Evolutionary conservation across 768 basidiomycete species (phyloP).

Genomic region (Tubosaeta sp.): DNA sequence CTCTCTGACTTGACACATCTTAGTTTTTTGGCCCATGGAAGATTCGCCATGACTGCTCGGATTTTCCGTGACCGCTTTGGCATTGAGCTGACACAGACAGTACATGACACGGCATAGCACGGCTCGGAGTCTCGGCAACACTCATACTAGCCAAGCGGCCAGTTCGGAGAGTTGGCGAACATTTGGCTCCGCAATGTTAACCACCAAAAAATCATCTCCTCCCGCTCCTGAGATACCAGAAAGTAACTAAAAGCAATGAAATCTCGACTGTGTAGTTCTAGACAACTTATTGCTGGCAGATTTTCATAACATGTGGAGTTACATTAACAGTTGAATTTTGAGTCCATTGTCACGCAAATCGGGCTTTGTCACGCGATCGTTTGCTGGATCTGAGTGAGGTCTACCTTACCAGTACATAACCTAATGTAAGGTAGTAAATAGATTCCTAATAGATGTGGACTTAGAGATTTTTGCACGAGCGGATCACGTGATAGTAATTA

Average conservation of each 20-base stretch:
- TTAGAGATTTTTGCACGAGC: no score
- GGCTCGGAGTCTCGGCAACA: neutral
- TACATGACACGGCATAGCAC: neutral
- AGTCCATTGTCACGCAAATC: neutral
- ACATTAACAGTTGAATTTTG: neutral
- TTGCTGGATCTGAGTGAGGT: neutral
- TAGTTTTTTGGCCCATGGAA: neutral
- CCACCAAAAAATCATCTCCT: neutral
- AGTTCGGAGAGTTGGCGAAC: neutral
- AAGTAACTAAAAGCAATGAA: neutral
- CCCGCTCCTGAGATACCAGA: neutral
- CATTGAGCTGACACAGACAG: neutral
- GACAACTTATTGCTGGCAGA: neutral
- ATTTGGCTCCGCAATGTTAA: neutral
- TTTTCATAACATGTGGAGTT: neutral
- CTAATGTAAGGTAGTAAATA: no score
- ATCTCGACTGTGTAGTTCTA: neutral
- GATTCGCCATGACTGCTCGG: neutral
- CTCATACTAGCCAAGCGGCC: neutral
- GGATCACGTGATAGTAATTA: no score
- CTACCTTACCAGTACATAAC: neutral
- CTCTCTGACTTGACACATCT: neutral
- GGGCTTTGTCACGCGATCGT: neutral
- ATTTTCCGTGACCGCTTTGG: neutral
- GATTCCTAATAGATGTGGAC: no score